A percentile compares a stretch with the other conserved stretches of the same genome.
phyloP scores from a whole-genome alignment of 148 eudicot genomes.

The Fagopyrum homotropicum region DNA sequence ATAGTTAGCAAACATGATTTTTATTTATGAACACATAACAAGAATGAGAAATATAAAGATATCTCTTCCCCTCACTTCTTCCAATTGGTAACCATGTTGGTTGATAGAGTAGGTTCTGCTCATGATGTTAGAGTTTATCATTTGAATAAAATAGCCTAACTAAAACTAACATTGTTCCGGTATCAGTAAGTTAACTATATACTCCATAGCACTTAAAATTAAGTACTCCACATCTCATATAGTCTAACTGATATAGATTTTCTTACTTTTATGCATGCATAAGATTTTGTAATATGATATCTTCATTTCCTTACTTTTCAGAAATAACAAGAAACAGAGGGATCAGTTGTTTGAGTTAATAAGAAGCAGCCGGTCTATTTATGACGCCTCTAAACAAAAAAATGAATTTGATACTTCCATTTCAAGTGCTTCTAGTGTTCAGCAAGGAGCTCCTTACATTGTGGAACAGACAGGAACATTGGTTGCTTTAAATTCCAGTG shows the following conservation, averaged over 20 bases:
- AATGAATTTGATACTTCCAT: slow-evolving; percentile 23
- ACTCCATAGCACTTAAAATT: neutral
- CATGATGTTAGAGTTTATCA: neutral
- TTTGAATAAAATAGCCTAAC: neutral
- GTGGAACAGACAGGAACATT: slow-evolving; percentile 46
- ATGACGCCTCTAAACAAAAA: slow-evolving; percentile 30
- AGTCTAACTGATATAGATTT: neutral
- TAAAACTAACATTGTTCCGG: neutral
- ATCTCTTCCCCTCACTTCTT: neutral
- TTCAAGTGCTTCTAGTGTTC: slow-evolving; percentile 23
- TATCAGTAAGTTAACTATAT: neutral
- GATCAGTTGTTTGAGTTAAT: slow-evolving; percentile 34
- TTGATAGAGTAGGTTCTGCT: neutral
- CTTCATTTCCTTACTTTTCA: slow-evolving; percentile 15
- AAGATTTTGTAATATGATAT: neutral
- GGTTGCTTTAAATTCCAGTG: slow-evolving; percentile 38
- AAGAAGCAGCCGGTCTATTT: slow-evolving; percentile 37
- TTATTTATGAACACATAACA: neutral
- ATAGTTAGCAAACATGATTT: neutral
- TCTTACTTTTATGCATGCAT: neutral
- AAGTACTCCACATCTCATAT: neutral
- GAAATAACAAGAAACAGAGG: slow-evolving; percentile 53
- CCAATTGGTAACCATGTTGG: neutral
- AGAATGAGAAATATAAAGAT: neutral
- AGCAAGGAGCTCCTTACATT: slow-evolving; percentile 25